Evolutionary conservation across 208 protist species (phyloP), one percentile per base, ranked within the genome.

Genomic region (Crithidia expoeki): DNA sequence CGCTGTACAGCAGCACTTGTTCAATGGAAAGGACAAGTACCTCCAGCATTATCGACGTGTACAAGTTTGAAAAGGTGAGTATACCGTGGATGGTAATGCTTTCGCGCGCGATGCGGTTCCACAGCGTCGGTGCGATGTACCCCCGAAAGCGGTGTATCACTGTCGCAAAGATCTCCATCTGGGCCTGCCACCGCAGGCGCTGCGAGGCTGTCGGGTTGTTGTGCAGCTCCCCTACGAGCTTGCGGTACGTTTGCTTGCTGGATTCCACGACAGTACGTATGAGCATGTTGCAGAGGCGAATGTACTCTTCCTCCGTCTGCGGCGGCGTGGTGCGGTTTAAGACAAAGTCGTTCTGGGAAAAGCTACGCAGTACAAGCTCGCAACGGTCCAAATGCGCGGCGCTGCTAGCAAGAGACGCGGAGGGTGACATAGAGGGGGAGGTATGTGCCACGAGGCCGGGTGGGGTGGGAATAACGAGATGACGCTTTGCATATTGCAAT

Each of bases 401-500:
- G 30, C 3, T 30, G 21, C 9, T 6, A 4, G 47, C 2, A 2
- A 10, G 12, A 10, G 10, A n/a, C 16, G 50, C 25, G 16, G 34
- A 23, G 5, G 30, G 36, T 16, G 33, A 30, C n/a, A n/a, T n/a
- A 3, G 42, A 19, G 42, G 12, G 12, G 5, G 42, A 17, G 4
- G 42, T 17, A 17, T 47, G 42, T 3, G 42, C 9, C 42, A 17
- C 42, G 23, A 40, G 55, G 33, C 32, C 51, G 1, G 19, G 32
- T 12, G 16, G 33, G 25, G 44, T 28, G 2, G 62, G 42, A 6
- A 65, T 17, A 12, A 49, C 57, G 14, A 55, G 34, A 47, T 72
- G 16, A n/a, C 76, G 76, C 52, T 66, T 63, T 23, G 70, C 56
- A 57, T 69, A 88, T 21, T 66, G 55, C 11, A 79, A 55, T 38